These are phyloP conservation scores for Poronia punctata DNA, from an alignment of 495 filamentous ascomycete species.

Conservation along the genomic window DNA sequence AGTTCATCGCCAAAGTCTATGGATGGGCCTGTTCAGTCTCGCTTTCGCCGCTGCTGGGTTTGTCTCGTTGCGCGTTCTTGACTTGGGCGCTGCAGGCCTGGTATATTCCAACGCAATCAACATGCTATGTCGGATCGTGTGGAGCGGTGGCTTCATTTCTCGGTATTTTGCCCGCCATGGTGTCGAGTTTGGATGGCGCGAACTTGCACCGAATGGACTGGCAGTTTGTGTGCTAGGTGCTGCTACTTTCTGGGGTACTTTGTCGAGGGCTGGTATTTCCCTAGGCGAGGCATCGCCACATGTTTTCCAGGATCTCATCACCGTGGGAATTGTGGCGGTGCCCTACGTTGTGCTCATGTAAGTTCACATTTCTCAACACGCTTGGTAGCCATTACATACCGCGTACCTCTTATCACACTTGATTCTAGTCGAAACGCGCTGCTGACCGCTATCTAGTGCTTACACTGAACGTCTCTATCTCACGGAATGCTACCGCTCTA, in stretches of 20 bases:
- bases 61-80: slow-evolving; percentile 56
- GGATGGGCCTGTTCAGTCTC: slow-evolving; percentile 73
- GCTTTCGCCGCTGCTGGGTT: slow-evolving; percentile 67
- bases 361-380: slow-evolving; percentile 36
- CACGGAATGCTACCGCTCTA: slow-evolving; percentile 37
- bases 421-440: slow-evolving; percentile 4
- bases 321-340: slow-evolving; percentile 43
- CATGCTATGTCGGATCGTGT: slow-evolving; percentile 73
- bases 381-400: slow-evolving; percentile 2
- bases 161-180: slow-evolving; percentile 49
- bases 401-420: slow-evolving; percentile 6
- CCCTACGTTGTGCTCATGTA: slow-evolving; percentile 53
- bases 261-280: slow-evolving; percentile 27
- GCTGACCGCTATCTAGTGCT: slow-evolving; percentile 36
- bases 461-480: slow-evolving; percentile 56
- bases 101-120: slow-evolving; percentile 82
- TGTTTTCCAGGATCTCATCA: slow-evolving; percentile 40
- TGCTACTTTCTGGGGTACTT: slow-evolving; percentile 16
- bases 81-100: slow-evolving; percentile 67
- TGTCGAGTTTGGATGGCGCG: slow-evolving; percentile 20
- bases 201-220: slow-evolving; percentile 12
- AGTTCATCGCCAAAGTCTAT: slow-evolving; percentile 65
- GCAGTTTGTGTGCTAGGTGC: slow-evolving; percentile 11
- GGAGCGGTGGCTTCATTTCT: slow-evolving; percentile 67
- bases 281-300: slow-evolving; percentile 26